Base-by-base conservation (phyloP, 148 eudicot species). In the Nyssa sinensis region DNA sequence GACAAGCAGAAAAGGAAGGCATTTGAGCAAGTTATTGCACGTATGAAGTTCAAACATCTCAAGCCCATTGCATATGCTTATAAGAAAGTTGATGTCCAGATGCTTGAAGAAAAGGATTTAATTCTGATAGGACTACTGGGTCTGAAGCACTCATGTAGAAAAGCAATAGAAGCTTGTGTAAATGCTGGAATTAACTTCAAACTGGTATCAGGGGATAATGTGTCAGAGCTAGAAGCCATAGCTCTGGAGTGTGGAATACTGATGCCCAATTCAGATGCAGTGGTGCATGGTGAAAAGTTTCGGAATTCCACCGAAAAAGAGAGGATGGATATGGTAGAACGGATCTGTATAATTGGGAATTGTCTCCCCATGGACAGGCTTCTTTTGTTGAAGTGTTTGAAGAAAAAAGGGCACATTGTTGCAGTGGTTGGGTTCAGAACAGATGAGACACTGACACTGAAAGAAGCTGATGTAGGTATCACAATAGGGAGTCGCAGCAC, bases 391-490 rank as follows among this genome's bases (percentile, higher is more conserved):
- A 29, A 77, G 64, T 70, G 34, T 41, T 70, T 79, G 62, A 74
- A 10, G 34, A 17, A 69, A 41, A 79, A 63, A 57, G 71, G 75
- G 1, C 27, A 79, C 6, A 63, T 53, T 11, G 82, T 79, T 28
- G 74, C 66, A 30, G 33, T 74, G 60, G 34, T 79, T 14, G 78
- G 75, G 7, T 31, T 13, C 24, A 34, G 29, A 28, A 63, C 78
- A 14, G 17, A 19, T 34, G 71, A 65, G 32, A 41, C 69, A 30
- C 75, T 71, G n/a, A 70, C 75, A 28, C 58, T 81, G 14, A 63
- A 55, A 66, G 64, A 55, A 69, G 76, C 80, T 55, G 62, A 81
- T 58, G 27, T 77, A 34, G 84, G 84, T 66, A 37, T 81, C 21
- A 31, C 80, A 60, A 37, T 77, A 30, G 84, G 77, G 34, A 70